Evolutionary conservation across 305 asterid genomes (phyloP), one percentile per base, ranked within the genome.

Genomic region (Solanum hybrid): DNA sequence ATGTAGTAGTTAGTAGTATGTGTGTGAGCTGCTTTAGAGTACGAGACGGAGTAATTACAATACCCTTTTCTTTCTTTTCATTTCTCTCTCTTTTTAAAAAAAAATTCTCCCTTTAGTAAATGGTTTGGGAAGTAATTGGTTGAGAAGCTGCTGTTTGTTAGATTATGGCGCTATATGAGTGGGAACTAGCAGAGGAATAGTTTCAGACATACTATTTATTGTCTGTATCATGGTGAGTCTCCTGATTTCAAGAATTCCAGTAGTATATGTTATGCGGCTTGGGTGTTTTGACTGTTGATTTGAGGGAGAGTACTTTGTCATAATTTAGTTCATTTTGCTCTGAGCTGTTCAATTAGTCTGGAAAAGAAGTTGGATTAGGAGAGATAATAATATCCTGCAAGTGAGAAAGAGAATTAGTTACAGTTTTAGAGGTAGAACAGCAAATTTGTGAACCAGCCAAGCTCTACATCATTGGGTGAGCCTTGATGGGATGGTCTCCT

Each of bases 391-490:
- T 86, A 89, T 87, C 89, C 38, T 26, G 83, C 37, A 45, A 86
- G 89, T 90, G 90, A 45, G 68, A 85, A 51, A 84, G 34, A 29
- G 82, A 89, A 89, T 75, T 88, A 73, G 37, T 27, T 65, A 86
- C 79, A 45, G 34, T 65, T 33, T 33, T 90, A 72, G 92, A 81
- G 91, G 77, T 89, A 88, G 68, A 57, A 11, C 72, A 51, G 89
- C 91, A 45, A 81, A 51, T 68, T 72, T 89, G 38, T n/a, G 61
- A 9, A 68, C 70, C 34, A 73, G 31, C 87, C 84, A 13, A 76
- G 88, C 91, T 87, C 91, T 87, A 75, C 79, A 89, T 90, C 79
- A 87, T 87, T 72, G 91, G 89, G 81, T 76, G 38, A 76, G 24
- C 81, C 81, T 76, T 76, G 82, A 77, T 79, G 89, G 90, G 77